phyloP scores from a whole-genome alignment of 768 basidiomycete genomes.

The Astraeus odoratus region DNA sequence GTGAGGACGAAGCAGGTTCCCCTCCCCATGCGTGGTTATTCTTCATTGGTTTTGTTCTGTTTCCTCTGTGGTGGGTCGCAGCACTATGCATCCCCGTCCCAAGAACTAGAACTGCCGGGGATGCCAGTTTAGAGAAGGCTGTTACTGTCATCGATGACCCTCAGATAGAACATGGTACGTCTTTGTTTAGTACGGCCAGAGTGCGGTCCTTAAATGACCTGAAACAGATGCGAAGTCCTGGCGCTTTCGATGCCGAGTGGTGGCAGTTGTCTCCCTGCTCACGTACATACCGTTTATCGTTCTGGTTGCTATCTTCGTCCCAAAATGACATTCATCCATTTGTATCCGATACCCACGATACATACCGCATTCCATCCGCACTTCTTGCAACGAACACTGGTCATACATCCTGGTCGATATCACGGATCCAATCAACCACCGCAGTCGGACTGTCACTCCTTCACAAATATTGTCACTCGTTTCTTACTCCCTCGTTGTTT shows the following conservation, averaged over 20 bases:
- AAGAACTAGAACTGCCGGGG: conserved; percentile 55
- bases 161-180: conserved; percentile 69
- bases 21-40: conserved; percentile 73
- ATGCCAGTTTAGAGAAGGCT: conserved; percentile 51
- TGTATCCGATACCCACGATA: background rate
- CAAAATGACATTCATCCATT: conserved; percentile 20
- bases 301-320: conserved; percentile 58
- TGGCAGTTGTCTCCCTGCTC: conserved; percentile 59
- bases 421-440: conserved; percentile 9
- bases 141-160: conserved; percentile 67
- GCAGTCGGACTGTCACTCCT: conserved; percentile 11
- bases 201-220: conserved; percentile 3
- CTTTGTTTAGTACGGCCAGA: background rate
- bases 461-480: conserved; percentile 18
- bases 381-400: conserved; percentile 17
- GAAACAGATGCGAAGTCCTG: conserved; percentile 61
- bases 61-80: conserved; percentile 63
- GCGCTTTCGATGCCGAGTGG: conserved; percentile 69
- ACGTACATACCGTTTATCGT: conserved; percentile 79
- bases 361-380: conserved; percentile 6
- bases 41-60: conserved; percentile 59
- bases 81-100: conserved; percentile 47
- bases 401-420: conserved; percentile 3
- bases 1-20: conserved; percentile 43
- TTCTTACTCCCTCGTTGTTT: conserved; percentile 14